Base-by-base conservation (phyloP, 176 grass and related monocot genomes). In the Carex cristatella region DNA sequence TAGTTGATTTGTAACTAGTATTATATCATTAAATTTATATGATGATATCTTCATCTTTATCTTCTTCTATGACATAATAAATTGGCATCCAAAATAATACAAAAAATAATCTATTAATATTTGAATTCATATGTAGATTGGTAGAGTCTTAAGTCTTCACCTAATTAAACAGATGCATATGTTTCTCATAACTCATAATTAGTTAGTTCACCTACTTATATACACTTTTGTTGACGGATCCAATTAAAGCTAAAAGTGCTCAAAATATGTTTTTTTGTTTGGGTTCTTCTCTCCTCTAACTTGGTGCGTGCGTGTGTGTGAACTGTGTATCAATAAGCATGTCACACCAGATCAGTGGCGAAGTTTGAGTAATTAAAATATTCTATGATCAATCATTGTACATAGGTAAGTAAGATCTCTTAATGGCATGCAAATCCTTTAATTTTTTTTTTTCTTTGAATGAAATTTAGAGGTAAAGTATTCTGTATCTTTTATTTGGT, bases 41-140 rank as follows among this genome's bases (percentile, higher is more conserved):
- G 46, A 49, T 49, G 31, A 64, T 81, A 81, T 81, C 55, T 61
- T 38, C 12, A 80, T 80, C 27, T 80, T 80, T 80, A 37, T 60
- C 33, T 63, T 61, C 18, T 40, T 63, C 33, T 32, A 15, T 27
- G 30, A 57, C 44, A 44, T 57, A 55, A 61, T 37, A 80, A 16
- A 80, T 59, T 80, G 12, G 12, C 32, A 61, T 80, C 33, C 53
- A 80, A 31, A 18, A 79, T 38, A 48, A 48, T 48, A 48, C 44
- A 48, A 49, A 49, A 49, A 10, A 49, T 49, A 49, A 49, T 49
- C 0, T 49, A 2, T 10, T 49, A 49, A 49, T 44, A 44, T 0
- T 4, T 49, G 46, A 16, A 48, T 44, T 71, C 38, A 69, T 16
- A 18, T 33, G 33, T 42, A 46, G 69, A 72, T 72, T 72, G 18